phyloP scores from a whole-genome alignment of 768 basidiomycete species.

The Cubamyces sp. region DNA sequence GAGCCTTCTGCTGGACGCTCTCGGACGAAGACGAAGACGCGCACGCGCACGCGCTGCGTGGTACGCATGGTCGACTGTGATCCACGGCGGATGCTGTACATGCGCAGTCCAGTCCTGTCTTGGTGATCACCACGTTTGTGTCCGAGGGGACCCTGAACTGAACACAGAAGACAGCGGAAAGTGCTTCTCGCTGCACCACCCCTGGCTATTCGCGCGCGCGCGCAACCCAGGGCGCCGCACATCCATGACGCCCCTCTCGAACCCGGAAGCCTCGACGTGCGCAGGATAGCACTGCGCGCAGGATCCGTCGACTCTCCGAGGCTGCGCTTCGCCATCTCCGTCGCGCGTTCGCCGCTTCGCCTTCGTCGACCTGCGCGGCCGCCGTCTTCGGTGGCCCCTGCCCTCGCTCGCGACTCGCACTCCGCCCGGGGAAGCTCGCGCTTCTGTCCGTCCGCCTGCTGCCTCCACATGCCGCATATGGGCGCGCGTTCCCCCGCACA shows the following conservation, averaged over 20 bases:
- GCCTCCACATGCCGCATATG: conserved; percentile 9
- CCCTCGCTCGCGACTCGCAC: conserved; percentile 8
- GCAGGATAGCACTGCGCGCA: background rate
- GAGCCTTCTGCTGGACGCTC: background rate
- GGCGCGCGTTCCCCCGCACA: conserved; percentile 22
- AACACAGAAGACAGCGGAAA: conserved; percentile 10
- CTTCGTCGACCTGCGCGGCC: conserved; percentile 10
- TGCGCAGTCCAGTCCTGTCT: conserved; percentile 11
- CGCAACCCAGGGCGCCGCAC: background rate
- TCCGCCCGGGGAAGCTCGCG: conserved; percentile 6
- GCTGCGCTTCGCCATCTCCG: conserved; percentile 17
- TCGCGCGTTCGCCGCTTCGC: conserved; percentile 6
- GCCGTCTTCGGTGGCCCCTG: conserved; percentile 1
- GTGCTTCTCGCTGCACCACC: conserved; percentile 3
- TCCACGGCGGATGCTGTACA: conserved; percentile 4
- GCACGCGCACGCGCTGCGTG: background rate
- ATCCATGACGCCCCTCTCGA: background rate
- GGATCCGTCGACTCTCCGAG: conserved; percentile 21
- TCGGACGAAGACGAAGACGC: background rate
- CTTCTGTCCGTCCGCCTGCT: conserved; percentile 3
- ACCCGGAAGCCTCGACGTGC: background rate
- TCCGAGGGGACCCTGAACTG: conserved; percentile 16
- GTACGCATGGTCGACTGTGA: background rate
- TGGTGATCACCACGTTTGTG: conserved; percentile 19
- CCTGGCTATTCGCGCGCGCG: conserved; percentile 6